Percentiles rank a stretch among this genome's conserved stretches.
Evolutionary conservation across 2,329 filamentous ascomycete genomes (phyloP).

Genomic region (Teratosphaeria pseudoeucalypti): DNA sequence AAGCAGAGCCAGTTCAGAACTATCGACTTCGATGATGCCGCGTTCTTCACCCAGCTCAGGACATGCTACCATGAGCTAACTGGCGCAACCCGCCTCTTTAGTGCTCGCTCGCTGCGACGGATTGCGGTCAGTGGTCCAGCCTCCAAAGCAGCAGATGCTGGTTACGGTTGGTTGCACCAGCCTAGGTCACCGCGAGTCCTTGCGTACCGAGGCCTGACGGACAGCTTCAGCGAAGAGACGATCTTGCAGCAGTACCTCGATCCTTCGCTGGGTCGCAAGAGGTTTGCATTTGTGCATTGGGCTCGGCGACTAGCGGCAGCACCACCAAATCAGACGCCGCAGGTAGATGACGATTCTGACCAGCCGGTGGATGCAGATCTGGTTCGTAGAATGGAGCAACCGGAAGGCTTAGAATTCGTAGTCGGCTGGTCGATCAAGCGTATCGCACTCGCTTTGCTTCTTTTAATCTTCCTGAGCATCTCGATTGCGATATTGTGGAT

Average conservation of each 20-base stretch:
- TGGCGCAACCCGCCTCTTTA: slow-evolving; percentile 19
- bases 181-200: slow-evolving; percentile 21
- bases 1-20: slow-evolving; percentile 15
- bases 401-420: slow-evolving; percentile 28
- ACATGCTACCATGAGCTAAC: slow-evolving; percentile 17
- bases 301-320: slow-evolving; percentile 26
- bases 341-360: slow-evolving; percentile 2
- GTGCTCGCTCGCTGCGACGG: slow-evolving; percentile 21
- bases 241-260: slow-evolving; percentile 26
- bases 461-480: slow-evolving; percentile 21
- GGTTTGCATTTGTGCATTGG: slow-evolving; percentile 37
- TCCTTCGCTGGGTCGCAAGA: slow-evolving; percentile 25
- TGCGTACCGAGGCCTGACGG: slow-evolving; percentile 20
- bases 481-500: slow-evolving; percentile 26
- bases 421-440: slow-evolving; percentile 23
- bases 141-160: slow-evolving; percentile 16
- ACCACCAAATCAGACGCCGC: slow-evolving; percentile 1
- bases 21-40: slow-evolving; percentile 25
- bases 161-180: slow-evolving; percentile 20
- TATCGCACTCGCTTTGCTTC: slow-evolving; percentile 18
- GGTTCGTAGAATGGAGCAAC: slow-evolving; percentile 13
- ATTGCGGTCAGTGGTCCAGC: slow-evolving; percentile 20
- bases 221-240: slow-evolving; percentile 31
- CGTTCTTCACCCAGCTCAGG: slow-evolving; percentile 22
- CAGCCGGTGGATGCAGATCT: slow-evolving; percentile 7